Evolutionary conservation across 257 asterid genomes (phyloP).

Genomic region (Sherardia arvensis): DNA sequence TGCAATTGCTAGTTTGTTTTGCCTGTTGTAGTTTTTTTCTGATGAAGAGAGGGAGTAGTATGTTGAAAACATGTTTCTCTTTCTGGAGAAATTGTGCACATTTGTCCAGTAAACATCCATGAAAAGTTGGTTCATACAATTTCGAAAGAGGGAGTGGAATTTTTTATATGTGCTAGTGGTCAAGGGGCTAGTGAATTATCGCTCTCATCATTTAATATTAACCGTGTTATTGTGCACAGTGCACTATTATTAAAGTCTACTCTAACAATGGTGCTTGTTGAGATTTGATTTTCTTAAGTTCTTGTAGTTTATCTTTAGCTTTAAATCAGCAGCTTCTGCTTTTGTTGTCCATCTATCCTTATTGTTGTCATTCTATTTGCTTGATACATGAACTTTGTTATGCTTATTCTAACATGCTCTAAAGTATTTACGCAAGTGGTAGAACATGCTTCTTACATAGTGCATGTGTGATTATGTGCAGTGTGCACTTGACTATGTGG

Average conservation of each 20-base stretch:
- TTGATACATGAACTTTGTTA: neutral
- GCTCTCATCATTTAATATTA: neutral
- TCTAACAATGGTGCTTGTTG: neutral
- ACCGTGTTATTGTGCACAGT: neutral
- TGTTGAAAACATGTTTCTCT: neutral
- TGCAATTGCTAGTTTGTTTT: neutral
- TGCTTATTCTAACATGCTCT: neutral
- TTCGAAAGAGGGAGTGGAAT: neutral
- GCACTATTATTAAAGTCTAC: neutral
- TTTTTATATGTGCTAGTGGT: neutral
- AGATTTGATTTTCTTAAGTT: neutral
- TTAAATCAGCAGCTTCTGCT: neutral
- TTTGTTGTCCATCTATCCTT: neutral
- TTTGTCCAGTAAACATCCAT: neutral
- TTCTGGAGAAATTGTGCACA: neutral
- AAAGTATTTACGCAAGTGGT: too few species aligned
- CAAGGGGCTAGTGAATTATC: neutral
- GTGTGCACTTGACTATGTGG: neutral
- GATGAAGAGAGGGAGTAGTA: neutral
- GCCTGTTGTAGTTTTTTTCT: neutral
- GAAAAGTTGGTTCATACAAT: neutral
- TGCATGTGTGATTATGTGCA: neutral
- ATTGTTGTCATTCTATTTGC: neutral
- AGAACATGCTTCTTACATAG: neutral
- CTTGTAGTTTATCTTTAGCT: neutral